Conservation (phyloP, 257 asterid species). For the Nicotiana tabacum region DNA sequence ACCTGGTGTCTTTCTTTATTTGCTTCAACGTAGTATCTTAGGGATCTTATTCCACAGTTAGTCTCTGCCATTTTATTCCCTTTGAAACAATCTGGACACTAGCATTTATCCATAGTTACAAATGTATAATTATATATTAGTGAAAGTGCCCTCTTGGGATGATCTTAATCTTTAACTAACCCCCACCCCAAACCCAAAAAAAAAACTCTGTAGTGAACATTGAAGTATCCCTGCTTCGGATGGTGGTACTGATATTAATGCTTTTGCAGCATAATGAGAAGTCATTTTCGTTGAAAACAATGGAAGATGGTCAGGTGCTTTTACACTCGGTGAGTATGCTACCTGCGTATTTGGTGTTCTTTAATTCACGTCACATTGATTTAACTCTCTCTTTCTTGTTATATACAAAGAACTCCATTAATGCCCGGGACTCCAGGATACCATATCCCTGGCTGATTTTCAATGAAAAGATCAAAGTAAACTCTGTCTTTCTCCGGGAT, state of each 20-base stretch:
- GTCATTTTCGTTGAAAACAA: slow-evolving; percentile 83
- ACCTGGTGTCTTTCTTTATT: slow-evolving; percentile 15
- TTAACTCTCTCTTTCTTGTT: slow-evolving; percentile 6
- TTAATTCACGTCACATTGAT: background rate
- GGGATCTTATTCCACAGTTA: background rate
- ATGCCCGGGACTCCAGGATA: slow-evolving; percentile 61
- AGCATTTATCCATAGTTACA: background rate
- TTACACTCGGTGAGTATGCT: slow-evolving; percentile 63
- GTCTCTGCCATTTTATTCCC: background rate
- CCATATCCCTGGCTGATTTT: slow-evolving; percentile 96
- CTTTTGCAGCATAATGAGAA: slow-evolving; percentile 76
- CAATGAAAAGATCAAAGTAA: slow-evolving; percentile 88
- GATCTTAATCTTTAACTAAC: background rate
- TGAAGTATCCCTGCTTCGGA: background rate
- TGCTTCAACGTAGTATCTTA: background rate
- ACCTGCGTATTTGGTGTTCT: slow-evolving; percentile 12
- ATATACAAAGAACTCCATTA: slow-evolving; percentile 65
- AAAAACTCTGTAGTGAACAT: background rate
- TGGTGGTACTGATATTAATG: slow-evolving; percentile 10
- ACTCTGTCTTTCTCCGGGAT: slow-evolving; percentile 86
- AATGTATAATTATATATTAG: background rate
- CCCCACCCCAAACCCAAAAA: background rate
- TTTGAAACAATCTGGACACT: slow-evolving; percentile 1
- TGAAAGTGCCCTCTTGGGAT: background rate
- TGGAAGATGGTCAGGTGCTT: slow-evolving; percentile 92